Evolutionary conservation across 2,329 filamentous ascomycete genomes (phyloP), one percentile per base, ranked within the genome.

Genomic region (Pseudogymnoascus sp.): DNA sequence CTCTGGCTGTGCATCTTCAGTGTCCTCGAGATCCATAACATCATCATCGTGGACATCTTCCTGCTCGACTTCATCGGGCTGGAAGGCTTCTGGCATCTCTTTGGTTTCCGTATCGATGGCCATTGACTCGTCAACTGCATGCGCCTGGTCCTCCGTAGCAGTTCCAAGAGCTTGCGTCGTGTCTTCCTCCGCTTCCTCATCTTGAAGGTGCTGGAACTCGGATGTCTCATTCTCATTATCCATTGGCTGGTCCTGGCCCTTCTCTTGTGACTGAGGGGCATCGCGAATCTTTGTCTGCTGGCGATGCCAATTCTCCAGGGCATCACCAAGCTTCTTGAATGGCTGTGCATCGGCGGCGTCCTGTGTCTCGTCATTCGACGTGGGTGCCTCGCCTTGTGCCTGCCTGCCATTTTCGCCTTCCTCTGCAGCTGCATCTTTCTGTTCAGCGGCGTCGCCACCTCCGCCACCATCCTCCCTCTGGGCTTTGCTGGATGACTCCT

Each of bases 291-390:
- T 89, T 56, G 85, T 85, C 70, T 96, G 90, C 71, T 92, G 90
- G 64, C 90, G 85, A 75, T 97, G 93, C 91, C 93, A 99, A 69
- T 88, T 86, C 74, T 97, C 93, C 33, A 99, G 81, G 5, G 91
- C 89, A 77, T 99, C 92, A 21, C 95, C 95, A 31, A 99, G 84
- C 72, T 96, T 96, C 77, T 95, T 95, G 81, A 97, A 96, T 1
- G 92, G 90, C 68, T 95, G 86, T 53, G 80, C 78, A 61, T 83
- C 75, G 4, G 72, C 70, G 23, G 75, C 74, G 38, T 79, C 75
- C 67, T 80, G 73, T 15, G 75, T 72, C 15, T 75, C 72, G 33
- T 73, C 68, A 33, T 69, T 65, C 1, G 71, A 64, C 63, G 73
- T 70, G 35, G 72, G 76, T 40, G 75, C 76, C 62, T 77, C 75